Percentiles rank a stretch among this genome's conserved stretches.
Conservation (phyloP, 371 early-diverging fungal species). For the Apophysomyces ossiformis region DNA sequence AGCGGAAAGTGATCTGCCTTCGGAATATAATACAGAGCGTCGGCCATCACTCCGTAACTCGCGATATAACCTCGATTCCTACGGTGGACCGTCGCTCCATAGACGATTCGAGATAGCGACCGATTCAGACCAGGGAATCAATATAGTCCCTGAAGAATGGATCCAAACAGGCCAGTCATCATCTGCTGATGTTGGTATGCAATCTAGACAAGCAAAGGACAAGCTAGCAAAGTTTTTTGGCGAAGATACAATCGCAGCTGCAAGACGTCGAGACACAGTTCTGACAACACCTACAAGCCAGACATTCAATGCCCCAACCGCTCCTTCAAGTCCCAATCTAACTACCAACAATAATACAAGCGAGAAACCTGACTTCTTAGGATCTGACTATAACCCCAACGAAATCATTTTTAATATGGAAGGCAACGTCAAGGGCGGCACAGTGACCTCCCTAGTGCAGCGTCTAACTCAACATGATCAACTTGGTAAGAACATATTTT, state of each 20-base stretch:
- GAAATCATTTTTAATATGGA: slow-evolving; percentile 86
- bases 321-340: slow-evolving; percentile 8
- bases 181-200: neutral
- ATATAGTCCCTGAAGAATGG: neutral
- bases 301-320: neutral
- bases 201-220: slow-evolving; percentile 29
- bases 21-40: neutral
- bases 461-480: slow-evolving; percentile 88
- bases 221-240: slow-evolving; percentile 74
- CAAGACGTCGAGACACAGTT: slow-evolving; percentile 39
- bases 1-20: neutral
- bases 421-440: slow-evolving; percentile 89
- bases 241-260: slow-evolving; percentile 56
- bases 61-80: neutral
- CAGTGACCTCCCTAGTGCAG: slow-evolving; percentile 82
- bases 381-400: slow-evolving; percentile 69
- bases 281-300: slow-evolving; percentile 14
- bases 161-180: neutral
- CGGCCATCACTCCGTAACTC: neutral
- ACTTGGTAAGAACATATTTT: slow-evolving; percentile 45
- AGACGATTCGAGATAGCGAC: neutral
- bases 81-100: neutral
- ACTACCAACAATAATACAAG: neutral
- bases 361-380: slow-evolving; percentile 66
- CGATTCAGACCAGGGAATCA: neutral